Conservation (phyloP, 495 filamentous ascomycete genomes). For the Penicillium riverlandense region DNA sequence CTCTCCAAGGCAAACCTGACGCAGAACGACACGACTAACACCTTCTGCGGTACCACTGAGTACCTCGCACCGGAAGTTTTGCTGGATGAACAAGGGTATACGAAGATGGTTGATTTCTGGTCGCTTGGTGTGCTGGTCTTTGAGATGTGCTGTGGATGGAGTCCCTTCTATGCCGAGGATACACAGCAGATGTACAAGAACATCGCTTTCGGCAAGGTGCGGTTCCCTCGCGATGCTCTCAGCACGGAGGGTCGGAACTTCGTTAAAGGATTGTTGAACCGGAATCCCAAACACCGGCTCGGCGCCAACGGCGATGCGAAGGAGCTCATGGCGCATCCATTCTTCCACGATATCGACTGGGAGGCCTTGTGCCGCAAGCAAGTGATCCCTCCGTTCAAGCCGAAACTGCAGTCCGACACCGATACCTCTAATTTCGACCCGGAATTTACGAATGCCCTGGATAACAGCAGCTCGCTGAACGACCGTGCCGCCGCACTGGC, state of each 20-base stretch:
- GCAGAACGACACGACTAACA: slow-evolving; percentile 95
- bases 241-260: slow-evolving; percentile 94
- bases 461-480: slow-evolving; percentile 64
- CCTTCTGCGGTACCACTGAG: slow-evolving; percentile 97
- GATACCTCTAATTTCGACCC: slow-evolving; percentile 98
- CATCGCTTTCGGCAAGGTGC: slow-evolving; percentile 96
- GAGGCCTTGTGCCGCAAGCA: slow-evolving; percentile 75
- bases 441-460: slow-evolving; percentile 93
- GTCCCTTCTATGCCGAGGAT: slow-evolving; percentile 97
- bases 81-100: slow-evolving; percentile 94
- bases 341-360: slow-evolving; percentile 95
- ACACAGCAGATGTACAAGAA: slow-evolving; percentile 99
- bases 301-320: slow-evolving; percentile 88
- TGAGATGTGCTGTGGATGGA: slow-evolving; percentile 99
- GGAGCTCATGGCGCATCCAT: slow-evolving; percentile 89
- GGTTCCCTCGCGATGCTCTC: slow-evolving; percentile 90
- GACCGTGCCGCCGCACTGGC: slow-evolving; percentile 73
- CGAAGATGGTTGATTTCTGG: slow-evolving; percentile 99
- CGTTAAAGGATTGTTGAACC: slow-evolving; percentile 93
- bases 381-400: slow-evolving; percentile 96
- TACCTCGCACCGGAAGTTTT: slow-evolving; percentile 95
- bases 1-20: slow-evolving; percentile 95
- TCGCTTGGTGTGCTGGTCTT: slow-evolving; percentile 95
- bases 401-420: slow-evolving; percentile 86
- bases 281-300: slow-evolving; percentile 91